Evolutionary conservation across 805 yeast genomes (phyloP), one percentile per base, ranked within the genome.

Genomic region (Priceomyces carsonii): DNA sequence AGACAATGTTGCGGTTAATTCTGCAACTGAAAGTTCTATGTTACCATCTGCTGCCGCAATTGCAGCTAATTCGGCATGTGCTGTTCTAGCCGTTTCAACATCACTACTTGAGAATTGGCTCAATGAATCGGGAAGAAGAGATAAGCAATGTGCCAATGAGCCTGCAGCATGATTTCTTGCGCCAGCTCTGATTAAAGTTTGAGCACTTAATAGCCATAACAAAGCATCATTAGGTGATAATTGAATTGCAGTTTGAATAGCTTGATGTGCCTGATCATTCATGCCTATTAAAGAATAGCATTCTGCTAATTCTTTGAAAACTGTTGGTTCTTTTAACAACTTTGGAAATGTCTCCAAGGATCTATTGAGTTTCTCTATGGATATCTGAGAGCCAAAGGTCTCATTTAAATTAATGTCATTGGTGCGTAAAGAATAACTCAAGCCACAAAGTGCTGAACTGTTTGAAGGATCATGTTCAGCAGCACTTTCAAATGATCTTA

Each of bases 51-150:
- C 63, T 1, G 74, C 69, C 2, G 77, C 75, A n/a, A 79, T 59
- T 4, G 74, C 72, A 0, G 81, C 82, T 30, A 79, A 56, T 45
- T 77, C 80, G 3, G 76, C 69, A 55, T 77, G 82, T 3, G 74
- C 71, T 10, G 71, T 62, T 35, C 80, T 60, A 0, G 77, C 73
- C 1, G 73, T 61, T 35, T 72, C 73, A n/a, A 73, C 51, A 29
- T 70, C 75, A 4, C 52, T 50, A 2, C 48, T 26, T 5, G 55
- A 38, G 32, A 63, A 48, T 28, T 59, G 50, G 31, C 43, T 48
- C 6, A 63, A 45, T 13, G 50, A 41, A 12, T 53, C 57, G 3
- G 75, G 74, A 29, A 73, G 51, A 25, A 69, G 55, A 14, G 63
- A 57, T 19, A 77, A 53, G 26, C 77, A 61, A 29, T 67, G 69